Evolutionary conservation across 2,329 filamentous ascomycete genomes (phyloP), one percentile per base, ranked within the genome.

Genomic region (Venturia carpophila): DNA sequence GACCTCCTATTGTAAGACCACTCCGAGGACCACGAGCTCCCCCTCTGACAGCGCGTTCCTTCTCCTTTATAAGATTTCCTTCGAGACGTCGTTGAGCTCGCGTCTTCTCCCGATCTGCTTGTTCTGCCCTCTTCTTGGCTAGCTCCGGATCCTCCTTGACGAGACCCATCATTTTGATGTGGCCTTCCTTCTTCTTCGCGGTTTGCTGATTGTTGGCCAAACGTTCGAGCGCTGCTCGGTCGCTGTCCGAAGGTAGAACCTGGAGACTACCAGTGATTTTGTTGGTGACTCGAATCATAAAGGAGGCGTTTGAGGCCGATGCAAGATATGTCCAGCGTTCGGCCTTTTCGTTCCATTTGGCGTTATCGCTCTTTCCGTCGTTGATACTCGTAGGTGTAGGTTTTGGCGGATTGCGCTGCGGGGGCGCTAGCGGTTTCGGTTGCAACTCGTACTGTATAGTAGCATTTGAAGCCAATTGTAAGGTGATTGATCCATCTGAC

Each of bases 321-420:
- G 87, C 87, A 9, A 90, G 84, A 71, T 92, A 93, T 70, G 88
- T 89, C 74, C 90, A 88, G 7, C 87, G 84, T 70, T 93, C 90
- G 67, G 87, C 83, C 37, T 85, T 79, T 70, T 87, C 83, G 67
- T 86, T 79, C 77, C 89, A 89, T 1, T 83, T 79, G 19, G 37
- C 64, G 49, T 66, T 37, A 41, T 60, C 63, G n/a, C 61, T 52
- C 52, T 66, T 69, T 41, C 64, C 62, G 3, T 69, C 67, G 43
- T 68, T 68, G 43, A 75, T 69, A 45, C 74, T 75, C 34, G 76
- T 78, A 0, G 81, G 80, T 11, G 80, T 81, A 34, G 82, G 79
- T 68, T 80, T 79, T 66, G 75, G 70, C 19, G 80, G 78, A 68
- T 80, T 79, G 64, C 74, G 69, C 65, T 84, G 77, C 1, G 81